phyloP scores from a whole-genome alignment of 176 grass and related monocot species.

The Carex scoparia region DNA sequence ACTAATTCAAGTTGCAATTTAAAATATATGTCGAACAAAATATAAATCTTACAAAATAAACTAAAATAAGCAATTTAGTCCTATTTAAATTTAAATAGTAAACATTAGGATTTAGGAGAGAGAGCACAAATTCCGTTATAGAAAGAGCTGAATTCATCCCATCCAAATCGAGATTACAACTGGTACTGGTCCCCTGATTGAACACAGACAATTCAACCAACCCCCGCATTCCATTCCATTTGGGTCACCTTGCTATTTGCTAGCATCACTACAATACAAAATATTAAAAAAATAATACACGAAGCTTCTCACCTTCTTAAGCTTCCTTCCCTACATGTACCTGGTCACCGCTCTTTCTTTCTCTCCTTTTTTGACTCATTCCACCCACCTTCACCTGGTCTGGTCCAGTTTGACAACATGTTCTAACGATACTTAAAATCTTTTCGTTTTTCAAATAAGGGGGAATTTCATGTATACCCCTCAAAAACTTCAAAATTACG shows the following conservation, averaged over 20 bases:
- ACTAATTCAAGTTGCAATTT: no score
- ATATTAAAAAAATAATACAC: background rate
- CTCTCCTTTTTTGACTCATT: background rate
- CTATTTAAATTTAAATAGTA: no score
- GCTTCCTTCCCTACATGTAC: background rate
- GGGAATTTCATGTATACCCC: no score
- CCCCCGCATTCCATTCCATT: background rate
- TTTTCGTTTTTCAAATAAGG: background rate
- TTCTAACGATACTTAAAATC: background rate
- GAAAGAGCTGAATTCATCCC: no score
- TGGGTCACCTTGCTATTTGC: background rate
- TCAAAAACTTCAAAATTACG: no score
- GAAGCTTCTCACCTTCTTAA: background rate
- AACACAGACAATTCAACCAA: background rate
- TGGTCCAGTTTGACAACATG: background rate
- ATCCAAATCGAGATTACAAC: no score
- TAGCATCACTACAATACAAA: background rate
- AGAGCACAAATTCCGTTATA: no score
- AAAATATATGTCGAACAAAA: no score
- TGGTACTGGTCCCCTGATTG: background rate
- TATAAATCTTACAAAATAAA: no score
- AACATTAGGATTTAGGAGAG: no score
- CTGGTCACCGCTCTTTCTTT: background rate
- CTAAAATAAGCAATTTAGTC: no score
- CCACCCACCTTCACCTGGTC: background rate